These are phyloP conservation scores for Aspergillus spinulosporus DNA, from an alignment of 2,329 filamentous ascomycete species.

Conservation along the genomic window DNA sequence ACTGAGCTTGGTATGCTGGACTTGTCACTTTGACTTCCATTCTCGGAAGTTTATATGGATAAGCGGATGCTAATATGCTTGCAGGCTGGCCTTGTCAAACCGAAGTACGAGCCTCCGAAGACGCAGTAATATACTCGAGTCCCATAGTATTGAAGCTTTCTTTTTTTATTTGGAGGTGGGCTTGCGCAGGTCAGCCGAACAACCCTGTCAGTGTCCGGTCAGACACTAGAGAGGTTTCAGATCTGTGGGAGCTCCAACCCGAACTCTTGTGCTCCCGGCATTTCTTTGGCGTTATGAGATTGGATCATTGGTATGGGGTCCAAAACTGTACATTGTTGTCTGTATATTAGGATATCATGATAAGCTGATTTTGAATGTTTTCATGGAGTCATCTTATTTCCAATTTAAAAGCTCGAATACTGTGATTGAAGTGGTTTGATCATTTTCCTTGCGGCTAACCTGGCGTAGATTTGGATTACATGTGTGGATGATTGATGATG, in stretches of 20 bases:
- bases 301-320: constrained; percentile 20
- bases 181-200: constrained; percentile 1
- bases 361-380: constrained; percentile 16
- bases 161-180: background rate
- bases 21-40: background rate
- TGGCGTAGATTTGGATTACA: background rate
- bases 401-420: background rate
- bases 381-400: background rate
- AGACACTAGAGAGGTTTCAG: background rate
- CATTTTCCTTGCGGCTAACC: background rate
- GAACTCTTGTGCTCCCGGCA: constrained; percentile 23
- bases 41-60: background rate
- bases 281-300: constrained; percentile 24
- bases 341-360: constrained; percentile 23
- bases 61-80: background rate
- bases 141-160: background rate
- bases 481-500: background rate
- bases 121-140: constrained; percentile 1
- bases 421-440: background rate
- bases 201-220: background rate
- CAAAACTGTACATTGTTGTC: constrained; percentile 13
- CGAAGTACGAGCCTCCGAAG: constrained; percentile 25
- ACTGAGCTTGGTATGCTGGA: constrained; percentile 69
- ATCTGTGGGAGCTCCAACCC: background rate
- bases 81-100: constrained; percentile 39